These are phyloP conservation scores for Trichothecium roseum DNA, from an alignment of 2,329 filamentous ascomycete genomes.

Conservation along the genomic window DNA sequence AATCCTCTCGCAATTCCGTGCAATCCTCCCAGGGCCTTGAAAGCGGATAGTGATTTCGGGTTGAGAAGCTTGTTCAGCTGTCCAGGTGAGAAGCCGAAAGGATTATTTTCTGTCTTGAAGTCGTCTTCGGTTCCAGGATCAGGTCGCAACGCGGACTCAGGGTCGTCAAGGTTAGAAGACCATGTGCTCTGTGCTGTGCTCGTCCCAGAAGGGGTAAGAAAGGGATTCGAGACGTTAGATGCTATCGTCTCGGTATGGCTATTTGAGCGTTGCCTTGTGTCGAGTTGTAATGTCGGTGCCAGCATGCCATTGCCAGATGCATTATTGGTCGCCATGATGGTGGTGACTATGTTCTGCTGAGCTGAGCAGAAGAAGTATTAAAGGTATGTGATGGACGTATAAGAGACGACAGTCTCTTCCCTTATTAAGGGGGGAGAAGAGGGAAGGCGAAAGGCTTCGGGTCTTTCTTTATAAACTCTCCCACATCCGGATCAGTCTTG, in stretches of 20 bases:
- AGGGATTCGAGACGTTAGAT: conserved; percentile 6
- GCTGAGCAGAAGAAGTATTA: no score
- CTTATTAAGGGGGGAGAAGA: no score
- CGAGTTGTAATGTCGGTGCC: conserved; percentile 2
- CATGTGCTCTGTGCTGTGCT: not conserved
- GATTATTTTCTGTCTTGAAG: conserved; percentile 58
- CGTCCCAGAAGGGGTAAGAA: conserved; percentile 10
- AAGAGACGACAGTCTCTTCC: no score
- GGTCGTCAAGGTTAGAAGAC: conserved; percentile 3
- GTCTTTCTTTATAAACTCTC: no score
- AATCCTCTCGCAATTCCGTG: conserved; percentile 60
- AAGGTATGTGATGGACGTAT: no score
- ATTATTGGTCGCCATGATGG: no score
- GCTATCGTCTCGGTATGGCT: conserved; percentile 6
- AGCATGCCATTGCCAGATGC: conserved; percentile 1
- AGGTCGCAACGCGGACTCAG: conserved; percentile 44
- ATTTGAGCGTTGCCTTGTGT: conserved; percentile 5
- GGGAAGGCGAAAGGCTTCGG: no score
- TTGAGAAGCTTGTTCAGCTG: conserved; percentile 67
- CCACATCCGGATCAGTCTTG: no score
- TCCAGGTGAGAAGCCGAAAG: conserved; percentile 61
- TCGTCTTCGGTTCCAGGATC: conserved; percentile 62
- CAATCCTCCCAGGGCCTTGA: conserved; percentile 60
- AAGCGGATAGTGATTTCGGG: conserved; percentile 62
- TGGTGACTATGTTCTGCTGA: no score